Conservation (phyloP, 331 rosid species). For the Spiraea crenata region DNA sequence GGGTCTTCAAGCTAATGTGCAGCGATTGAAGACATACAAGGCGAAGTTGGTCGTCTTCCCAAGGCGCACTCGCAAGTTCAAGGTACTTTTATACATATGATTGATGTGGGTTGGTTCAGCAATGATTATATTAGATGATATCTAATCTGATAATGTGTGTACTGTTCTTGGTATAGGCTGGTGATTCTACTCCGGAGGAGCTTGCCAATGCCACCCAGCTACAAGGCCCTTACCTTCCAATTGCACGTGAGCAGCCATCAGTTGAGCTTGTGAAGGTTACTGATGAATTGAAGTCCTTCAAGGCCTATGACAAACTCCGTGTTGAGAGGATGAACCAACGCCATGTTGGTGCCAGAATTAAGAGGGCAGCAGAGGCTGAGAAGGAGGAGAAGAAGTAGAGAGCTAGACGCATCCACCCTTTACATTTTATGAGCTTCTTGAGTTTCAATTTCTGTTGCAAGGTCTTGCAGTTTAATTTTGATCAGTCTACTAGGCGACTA, state of each 20-base stretch:
- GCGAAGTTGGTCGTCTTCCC: slow-evolving; percentile 78
- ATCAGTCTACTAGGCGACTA: background rate
- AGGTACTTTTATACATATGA: slow-evolving; percentile 34
- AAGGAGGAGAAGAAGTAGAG: slow-evolving; percentile 65
- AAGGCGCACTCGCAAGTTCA: slow-evolving; percentile 54
- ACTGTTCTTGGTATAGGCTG: slow-evolving; percentile 36
- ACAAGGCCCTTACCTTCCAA: slow-evolving; percentile 52
- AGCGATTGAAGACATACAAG: slow-evolving; percentile 73
- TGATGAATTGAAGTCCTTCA: slow-evolving; percentile 51
- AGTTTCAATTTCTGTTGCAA: background rate
- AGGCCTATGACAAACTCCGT: slow-evolving; percentile 60
- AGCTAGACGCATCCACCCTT: background rate
- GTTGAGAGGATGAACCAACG: slow-evolving; percentile 50
- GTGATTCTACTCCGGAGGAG: slow-evolving; percentile 59
- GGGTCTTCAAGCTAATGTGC: slow-evolving; percentile 59
- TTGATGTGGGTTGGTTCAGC: background rate
- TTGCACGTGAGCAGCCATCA: slow-evolving; percentile 48
- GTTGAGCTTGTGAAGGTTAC: slow-evolving; percentile 62
- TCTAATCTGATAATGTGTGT: background rate
- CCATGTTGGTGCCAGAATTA: slow-evolving; percentile 53
- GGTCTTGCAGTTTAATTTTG: slow-evolving; percentile 2
- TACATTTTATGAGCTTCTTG: too few relatives aligned
- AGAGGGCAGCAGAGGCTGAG: slow-evolving; percentile 68
- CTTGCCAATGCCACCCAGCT: slow-evolving; percentile 61
- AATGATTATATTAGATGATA: background rate